Percentiles rank a stretch among this genome's conserved stretches.
Evolutionary conservation across 108 stramenopile species (phyloP).

Genomic region (Chaetoceros tenuissimus): DNA sequence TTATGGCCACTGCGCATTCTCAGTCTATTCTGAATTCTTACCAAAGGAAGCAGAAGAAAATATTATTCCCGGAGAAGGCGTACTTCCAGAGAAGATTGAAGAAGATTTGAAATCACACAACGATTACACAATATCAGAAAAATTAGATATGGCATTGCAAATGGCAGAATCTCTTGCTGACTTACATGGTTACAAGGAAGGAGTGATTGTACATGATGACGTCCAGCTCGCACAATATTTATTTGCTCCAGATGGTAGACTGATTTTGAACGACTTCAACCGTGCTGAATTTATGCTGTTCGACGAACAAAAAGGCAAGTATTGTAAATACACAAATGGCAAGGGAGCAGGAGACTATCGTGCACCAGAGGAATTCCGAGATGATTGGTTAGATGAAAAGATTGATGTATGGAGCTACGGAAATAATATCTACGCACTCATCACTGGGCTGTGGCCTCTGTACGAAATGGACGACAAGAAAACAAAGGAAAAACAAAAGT

Average conservation of each 20-base stretch:
- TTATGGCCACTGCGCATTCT: slow-evolving; percentile 62
- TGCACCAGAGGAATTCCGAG: slow-evolving; percentile 57
- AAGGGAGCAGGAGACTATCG: slow-evolving; percentile 36
- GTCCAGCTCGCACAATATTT: slow-evolving; percentile 61
- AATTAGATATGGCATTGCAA: slow-evolving; percentile 35
- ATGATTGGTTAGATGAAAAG: slow-evolving; percentile 48
- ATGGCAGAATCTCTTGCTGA: slow-evolving; percentile 70
- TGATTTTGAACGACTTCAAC: slow-evolving; percentile 67
- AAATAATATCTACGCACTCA: slow-evolving; percentile 41
- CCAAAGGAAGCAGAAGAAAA: slow-evolving; percentile 24
- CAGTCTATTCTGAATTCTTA: slow-evolving; percentile 31
- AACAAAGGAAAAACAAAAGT: slow-evolving; percentile 11
- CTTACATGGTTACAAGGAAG: slow-evolving; percentile 52
- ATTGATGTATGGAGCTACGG: slow-evolving; percentile 53
- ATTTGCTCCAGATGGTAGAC: slow-evolving; percentile 20
- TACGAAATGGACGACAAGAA: slow-evolving; percentile 8
- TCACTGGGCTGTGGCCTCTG: slow-evolving; percentile 37
- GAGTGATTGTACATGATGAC: slow-evolving; percentile 68
- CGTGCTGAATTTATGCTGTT: slow-evolving; percentile 59
- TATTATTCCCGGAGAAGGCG: slow-evolving; percentile 22
- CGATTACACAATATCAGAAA: slow-evolving; percentile 38
- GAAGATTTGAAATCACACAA: slow-evolving; percentile 36
- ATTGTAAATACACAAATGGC: slow-evolving; percentile 56
- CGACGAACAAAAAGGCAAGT: slow-evolving; percentile 37
- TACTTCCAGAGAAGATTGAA: slow-evolving; percentile 11